Conservation (phyloP, 129 eudicot species). For the Flaveria trinervia region DNA sequence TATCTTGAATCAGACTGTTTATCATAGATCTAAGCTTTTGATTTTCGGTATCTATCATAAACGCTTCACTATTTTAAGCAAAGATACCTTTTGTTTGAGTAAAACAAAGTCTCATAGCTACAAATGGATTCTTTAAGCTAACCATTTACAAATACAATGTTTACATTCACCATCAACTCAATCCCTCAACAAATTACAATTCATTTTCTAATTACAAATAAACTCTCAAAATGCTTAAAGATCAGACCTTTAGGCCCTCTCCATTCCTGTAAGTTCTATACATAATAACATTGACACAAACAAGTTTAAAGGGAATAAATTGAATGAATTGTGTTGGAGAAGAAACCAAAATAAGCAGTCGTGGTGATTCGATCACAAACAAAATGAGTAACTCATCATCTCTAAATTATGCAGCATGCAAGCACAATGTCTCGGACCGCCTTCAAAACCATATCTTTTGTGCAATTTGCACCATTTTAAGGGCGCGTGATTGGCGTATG, state of each 20-base stretch:
- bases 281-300: slow-evolving; percentile 30
- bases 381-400: slow-evolving; percentile 8
- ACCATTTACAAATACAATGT: slow-evolving; percentile 36
- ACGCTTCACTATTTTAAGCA: background rate
- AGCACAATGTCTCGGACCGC: slow-evolving; percentile 31
- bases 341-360: slow-evolving; percentile 23
- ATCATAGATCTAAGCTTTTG: too few relatives aligned
- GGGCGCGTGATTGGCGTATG: slow-evolving; percentile 13
- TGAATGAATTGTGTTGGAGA: slow-evolving; percentile 26
- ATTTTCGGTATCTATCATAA: too few relatives aligned
- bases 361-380: slow-evolving; percentile 29
- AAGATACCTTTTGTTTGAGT: background rate
- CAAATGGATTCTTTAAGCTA: slow-evolving; percentile 21
- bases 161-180: slow-evolving; percentile 34
- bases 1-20: too few relatives aligned
- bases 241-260: slow-evolving; percentile 22
- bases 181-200: slow-evolving; percentile 34
- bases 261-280: slow-evolving; percentile 35
- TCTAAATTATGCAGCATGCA: slow-evolving; percentile 19
- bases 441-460: slow-evolving; percentile 29
- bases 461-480: slow-evolving; percentile 9
- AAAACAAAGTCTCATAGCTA: background rate
- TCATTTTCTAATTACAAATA: slow-evolving; percentile 30
- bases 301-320: slow-evolving; percentile 22
- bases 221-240: slow-evolving; percentile 28